Conservation (phyloP, 2,329 filamentous ascomycete species). For the Venturia nashicola region DNA sequence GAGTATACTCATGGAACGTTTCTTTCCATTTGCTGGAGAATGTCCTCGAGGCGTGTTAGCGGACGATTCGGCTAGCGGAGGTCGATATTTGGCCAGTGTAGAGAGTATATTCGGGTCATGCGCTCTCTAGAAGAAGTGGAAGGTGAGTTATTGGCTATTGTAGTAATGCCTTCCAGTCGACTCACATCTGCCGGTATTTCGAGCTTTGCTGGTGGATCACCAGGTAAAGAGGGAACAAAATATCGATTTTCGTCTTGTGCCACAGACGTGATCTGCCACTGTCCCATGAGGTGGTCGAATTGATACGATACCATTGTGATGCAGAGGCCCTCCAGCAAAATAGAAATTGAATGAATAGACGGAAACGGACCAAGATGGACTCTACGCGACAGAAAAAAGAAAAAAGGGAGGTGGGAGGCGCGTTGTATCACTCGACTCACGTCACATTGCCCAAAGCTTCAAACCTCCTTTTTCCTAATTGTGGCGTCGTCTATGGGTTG, state of each 20-base stretch:
- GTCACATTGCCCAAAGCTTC: not conserved
- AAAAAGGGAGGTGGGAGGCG: not conserved
- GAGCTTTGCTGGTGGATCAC: not conserved
- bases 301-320: slow-evolving; percentile 1
- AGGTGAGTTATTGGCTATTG: not conserved
- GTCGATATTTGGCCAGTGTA: slow-evolving; percentile 2
- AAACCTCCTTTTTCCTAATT: not conserved
- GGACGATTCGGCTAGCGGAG: slow-evolving; percentile 1
- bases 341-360: not conserved
- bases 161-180: not conserved
- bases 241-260: not conserved
- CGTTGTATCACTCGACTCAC: not conserved
- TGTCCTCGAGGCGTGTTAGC: not conserved
- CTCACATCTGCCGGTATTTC: slow-evolving; percentile 7
- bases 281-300: slow-evolving; percentile 4
- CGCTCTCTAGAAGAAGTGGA: not conserved
- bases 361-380: not conserved
- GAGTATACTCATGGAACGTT: not conserved
- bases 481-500: not conserved
- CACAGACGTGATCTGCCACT: not conserved
- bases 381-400: not conserved
- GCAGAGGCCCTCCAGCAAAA: not conserved
- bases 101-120: slow-evolving; percentile 6
- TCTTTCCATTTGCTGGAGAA: not conserved
- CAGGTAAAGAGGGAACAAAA: not conserved